Conservation (phyloP, 2,329 filamentous ascomycete species). For the Colletotrichum tanaceti region DNA sequence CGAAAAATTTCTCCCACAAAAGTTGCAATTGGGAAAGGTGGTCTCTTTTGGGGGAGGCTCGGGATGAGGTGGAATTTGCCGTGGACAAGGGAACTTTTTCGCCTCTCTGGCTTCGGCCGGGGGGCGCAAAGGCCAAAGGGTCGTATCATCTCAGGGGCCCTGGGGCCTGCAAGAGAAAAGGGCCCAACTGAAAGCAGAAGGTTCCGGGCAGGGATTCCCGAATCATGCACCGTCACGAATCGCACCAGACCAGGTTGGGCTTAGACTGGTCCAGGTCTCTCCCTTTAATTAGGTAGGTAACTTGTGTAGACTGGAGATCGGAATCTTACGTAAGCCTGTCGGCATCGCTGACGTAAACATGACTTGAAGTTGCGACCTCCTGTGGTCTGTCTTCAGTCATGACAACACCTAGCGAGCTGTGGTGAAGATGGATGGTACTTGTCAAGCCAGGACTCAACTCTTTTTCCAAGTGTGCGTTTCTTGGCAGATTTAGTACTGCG, state of each 20-base stretch:
- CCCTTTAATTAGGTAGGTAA: too few relatives aligned
- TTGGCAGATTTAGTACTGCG: background rate
- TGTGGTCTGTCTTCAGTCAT: background rate
- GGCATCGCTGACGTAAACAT: background rate
- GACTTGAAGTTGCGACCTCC: background rate
- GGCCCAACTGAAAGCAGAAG: conserved; percentile 30
- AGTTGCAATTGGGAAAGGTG: conserved; percentile 35
- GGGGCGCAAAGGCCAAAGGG: conserved; percentile 15
- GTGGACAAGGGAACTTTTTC: conserved; percentile 37
- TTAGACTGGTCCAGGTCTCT: conserved; percentile 36
- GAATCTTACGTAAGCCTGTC: conserved; percentile 26
- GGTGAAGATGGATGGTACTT: background rate
- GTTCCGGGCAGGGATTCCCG: conserved; percentile 31
- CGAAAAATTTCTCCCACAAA: conserved; percentile 16
- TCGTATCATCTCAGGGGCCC: conserved; percentile 19
- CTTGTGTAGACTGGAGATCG: conserved; percentile 21
- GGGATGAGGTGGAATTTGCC: conserved; percentile 37
- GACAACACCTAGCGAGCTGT: background rate
- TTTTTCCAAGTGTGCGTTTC: background rate
- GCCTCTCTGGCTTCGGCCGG: conserved; percentile 19
- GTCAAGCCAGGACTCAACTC: too few relatives aligned
- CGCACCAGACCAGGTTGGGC: conserved; percentile 28
- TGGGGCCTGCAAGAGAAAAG: conserved; percentile 19
- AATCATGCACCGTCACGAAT: conserved; percentile 19
- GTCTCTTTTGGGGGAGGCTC: conserved; percentile 35